Percentiles rank a stretch among this genome's conserved stretches.
These are phyloP conservation scores for Leccinum variicolor DNA, from an alignment of 768 basidiomycete genomes.

Conservation along the genomic window DNA sequence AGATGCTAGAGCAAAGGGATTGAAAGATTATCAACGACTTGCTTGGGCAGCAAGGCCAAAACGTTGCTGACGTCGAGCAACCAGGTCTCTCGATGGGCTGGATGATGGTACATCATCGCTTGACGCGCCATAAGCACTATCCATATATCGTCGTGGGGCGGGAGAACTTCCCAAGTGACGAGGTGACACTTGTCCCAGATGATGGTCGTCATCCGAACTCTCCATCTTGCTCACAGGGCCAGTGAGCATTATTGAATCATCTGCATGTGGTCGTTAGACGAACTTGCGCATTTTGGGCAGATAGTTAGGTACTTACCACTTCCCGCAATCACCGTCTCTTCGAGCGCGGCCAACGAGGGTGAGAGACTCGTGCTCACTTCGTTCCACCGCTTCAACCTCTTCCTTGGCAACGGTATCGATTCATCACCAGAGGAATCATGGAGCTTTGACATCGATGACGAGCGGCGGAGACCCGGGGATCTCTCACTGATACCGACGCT, in stretches of 20 bases:
- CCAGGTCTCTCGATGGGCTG: slow-evolving; percentile 48
- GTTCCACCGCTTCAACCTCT: slow-evolving; percentile 26
- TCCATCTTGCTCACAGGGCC: slow-evolving; percentile 15
- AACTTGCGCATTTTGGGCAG: neutral
- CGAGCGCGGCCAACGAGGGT: slow-evolving; percentile 16
- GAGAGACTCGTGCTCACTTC: slow-evolving; percentile 15
- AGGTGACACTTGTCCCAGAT: slow-evolving; percentile 66
- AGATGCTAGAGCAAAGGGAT: slow-evolving; percentile 18
- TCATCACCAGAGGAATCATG: slow-evolving; percentile 15
- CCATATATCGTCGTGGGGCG: slow-evolving; percentile 40
- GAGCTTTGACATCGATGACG: slow-evolving; percentile 23
- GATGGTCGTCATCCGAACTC: slow-evolving; percentile 62
- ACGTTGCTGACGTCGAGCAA: slow-evolving; percentile 39
- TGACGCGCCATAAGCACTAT: slow-evolving; percentile 34
- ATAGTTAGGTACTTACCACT: slow-evolving; percentile 26
- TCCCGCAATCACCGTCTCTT: slow-evolving; percentile 32
- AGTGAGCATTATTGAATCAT: slow-evolving; percentile 46
- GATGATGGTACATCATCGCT: slow-evolving; percentile 48
- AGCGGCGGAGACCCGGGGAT: slow-evolving; percentile 24
- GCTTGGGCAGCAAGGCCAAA: slow-evolving; percentile 11
- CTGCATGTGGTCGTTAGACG: slow-evolving; percentile 24
- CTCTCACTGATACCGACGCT: neutral
- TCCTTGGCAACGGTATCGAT: slow-evolving; percentile 8
- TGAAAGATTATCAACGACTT: slow-evolving; percentile 6
- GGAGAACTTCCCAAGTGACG: slow-evolving; percentile 60